Conservation (phyloP, 2,329 filamentous ascomycete genomes). For the Pseudopyricularia javanii region DNA sequence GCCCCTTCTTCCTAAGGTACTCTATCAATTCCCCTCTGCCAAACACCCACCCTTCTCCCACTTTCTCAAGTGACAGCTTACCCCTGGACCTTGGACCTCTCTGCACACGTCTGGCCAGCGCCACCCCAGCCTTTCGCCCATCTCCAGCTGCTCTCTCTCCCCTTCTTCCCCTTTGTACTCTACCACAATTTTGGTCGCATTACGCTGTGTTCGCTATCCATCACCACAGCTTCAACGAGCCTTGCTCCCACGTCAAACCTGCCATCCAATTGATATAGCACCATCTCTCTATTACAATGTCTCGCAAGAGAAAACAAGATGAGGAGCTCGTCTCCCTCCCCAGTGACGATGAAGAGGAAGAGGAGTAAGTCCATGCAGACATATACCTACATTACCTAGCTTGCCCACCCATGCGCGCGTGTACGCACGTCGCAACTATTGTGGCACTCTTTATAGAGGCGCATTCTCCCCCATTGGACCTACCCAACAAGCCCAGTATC, state of each 20-base stretch:
- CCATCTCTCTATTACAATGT: slow-evolving; percentile 20
- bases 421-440: too few species aligned
- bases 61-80: slow-evolving; percentile 8
- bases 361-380: slow-evolving; percentile 46
- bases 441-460: too few species aligned
- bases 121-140: slow-evolving; percentile 9
- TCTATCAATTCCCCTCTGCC: slow-evolving; percentile 1
- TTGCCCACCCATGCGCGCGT: too few species aligned
- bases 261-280: slow-evolving; percentile 14
- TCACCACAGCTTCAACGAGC: slow-evolving; percentile 6
- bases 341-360: slow-evolving; percentile 37
- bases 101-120: slow-evolving; percentile 1
- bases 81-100: neutral
- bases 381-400: too few species aligned
- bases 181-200: too few species aligned
- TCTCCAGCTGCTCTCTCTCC: slow-evolving; percentile 8
- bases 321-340: slow-evolving; percentile 43
- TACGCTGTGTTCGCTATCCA: neutral
- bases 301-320: slow-evolving; percentile 42
- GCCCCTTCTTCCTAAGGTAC: neutral
- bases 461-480: too few species aligned
- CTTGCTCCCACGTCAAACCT: neutral
- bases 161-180: too few species aligned
- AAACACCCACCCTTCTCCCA: neutral
- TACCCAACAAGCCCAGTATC: too few species aligned